Percentiles rank a stretch among this genome's conserved stretches.
Evolutionary conservation across 208 protist species (phyloP).

Genomic region (Trypanosoma vivax): DNA sequence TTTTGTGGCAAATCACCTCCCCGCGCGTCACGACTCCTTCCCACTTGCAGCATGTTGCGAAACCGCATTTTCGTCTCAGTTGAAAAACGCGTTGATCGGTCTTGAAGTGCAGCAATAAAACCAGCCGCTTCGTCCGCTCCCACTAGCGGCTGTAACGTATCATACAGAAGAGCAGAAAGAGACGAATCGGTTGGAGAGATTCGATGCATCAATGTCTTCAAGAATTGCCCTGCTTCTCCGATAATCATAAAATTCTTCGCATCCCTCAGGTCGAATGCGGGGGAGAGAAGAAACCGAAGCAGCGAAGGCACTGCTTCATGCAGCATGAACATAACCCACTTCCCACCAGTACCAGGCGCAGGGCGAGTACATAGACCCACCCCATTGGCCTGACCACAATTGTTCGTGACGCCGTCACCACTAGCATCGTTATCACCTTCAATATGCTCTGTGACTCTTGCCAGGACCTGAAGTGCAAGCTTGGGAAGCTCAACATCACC

Average conservation of each 20-base stretch:
- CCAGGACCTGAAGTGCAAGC: slow-evolving; percentile 44
- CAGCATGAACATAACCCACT: slow-evolving; percentile 21
- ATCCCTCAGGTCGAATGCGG: slow-evolving; percentile 55
- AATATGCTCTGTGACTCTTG: slow-evolving; percentile 26
- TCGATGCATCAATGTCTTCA: slow-evolving; percentile 17
- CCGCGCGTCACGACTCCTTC: slow-evolving; percentile 16
- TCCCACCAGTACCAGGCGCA: not conserved
- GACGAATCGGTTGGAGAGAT: not conserved
- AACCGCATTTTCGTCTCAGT: slow-evolving; percentile 49
- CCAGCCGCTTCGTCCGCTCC: slow-evolving; percentile 33
- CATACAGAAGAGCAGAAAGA: slow-evolving; percentile 25
- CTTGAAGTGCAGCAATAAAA: slow-evolving; percentile 44
- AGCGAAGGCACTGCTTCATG: slow-evolving; percentile 15
- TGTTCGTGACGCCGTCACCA: not conserved
- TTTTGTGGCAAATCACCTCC: not conserved
- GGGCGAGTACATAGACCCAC: not conserved
- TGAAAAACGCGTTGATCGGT: slow-evolving; percentile 37
- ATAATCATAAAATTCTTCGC: slow-evolving; percentile 62
- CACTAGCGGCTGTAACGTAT: slow-evolving; percentile 24
- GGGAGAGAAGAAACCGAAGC: slow-evolving; percentile 11
- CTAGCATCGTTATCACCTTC: not conserved
- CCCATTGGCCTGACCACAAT: not conserved
- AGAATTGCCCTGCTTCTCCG: slow-evolving; percentile 44
- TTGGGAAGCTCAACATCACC: slow-evolving; percentile 62
- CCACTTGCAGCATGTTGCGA: slow-evolving; percentile 33